Evolutionary conservation across 2,329 filamentous ascomycete species (phyloP).

Genomic region (Epichloe sibirici): DNA sequence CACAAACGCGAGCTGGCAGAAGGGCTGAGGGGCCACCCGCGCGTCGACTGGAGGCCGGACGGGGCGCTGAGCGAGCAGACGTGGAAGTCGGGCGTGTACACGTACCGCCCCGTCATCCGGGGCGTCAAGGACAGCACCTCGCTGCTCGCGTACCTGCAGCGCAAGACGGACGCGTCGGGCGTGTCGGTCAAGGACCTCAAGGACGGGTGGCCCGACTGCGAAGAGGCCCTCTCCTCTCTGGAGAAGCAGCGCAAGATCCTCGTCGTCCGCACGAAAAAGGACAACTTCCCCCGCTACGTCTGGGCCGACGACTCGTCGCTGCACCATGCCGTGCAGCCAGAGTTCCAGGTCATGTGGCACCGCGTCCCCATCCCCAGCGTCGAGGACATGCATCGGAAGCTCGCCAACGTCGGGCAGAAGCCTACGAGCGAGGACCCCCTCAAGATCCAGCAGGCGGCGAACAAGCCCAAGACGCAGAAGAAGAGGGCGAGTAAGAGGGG

Average conservation of each 20-base stretch:
- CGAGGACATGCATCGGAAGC: constrained; percentile 64
- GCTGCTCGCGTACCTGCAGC: constrained; percentile 69
- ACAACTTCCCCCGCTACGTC: constrained; percentile 75
- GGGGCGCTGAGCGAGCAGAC: constrained; percentile 51
- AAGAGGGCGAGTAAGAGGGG: constrained; percentile 53
- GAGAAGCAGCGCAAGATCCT: constrained; percentile 70
- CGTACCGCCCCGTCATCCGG: constrained; percentile 68
- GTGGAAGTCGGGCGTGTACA: constrained; percentile 60
- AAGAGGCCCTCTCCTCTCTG: constrained; percentile 63
- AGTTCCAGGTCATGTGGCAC: constrained; percentile 77
- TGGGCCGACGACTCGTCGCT: constrained; percentile 81
- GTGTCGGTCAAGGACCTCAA: constrained; percentile 83
- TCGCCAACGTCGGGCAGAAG: constrained; percentile 67
- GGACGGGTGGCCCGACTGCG: constrained; percentile 86
- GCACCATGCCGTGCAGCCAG: constrained; percentile 61
- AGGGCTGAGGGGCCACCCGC: constrained; percentile 53
- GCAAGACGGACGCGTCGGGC: constrained; percentile 67
- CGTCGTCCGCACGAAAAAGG: constrained; percentile 85
- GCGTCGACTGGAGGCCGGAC: constrained; percentile 45
- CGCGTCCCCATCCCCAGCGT: constrained; percentile 64
- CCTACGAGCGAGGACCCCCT: constrained; percentile 71
- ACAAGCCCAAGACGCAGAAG: constrained; percentile 60
- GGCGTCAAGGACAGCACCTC: constrained; percentile 68
- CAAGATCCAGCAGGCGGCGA: constrained; percentile 29
- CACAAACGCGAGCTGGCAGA: constrained; percentile 52